Percentiles rank a stretch among this genome's conserved stretches.
Evolutionary conservation across 129 eudicot species (phyloP).

Genomic region (Artemisia annua): DNA sequence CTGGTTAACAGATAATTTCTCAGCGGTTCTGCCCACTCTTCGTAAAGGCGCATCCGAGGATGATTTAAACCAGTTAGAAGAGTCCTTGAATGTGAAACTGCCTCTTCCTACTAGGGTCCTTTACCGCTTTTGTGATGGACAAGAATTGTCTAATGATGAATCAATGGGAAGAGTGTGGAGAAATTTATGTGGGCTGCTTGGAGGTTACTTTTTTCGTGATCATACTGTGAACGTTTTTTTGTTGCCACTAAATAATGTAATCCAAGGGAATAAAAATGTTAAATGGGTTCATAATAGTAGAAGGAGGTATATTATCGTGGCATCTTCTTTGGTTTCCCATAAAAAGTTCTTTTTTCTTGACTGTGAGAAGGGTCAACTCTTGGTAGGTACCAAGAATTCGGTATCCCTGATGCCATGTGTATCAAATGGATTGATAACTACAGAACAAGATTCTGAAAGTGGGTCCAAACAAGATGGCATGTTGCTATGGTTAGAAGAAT

Average conservation of each 20-base stretch:
- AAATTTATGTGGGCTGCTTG: conserved; percentile 61
- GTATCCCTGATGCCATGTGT: conserved; percentile 76
- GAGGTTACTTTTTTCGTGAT: conserved; percentile 66
- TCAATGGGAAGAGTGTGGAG: conserved; percentile 5
- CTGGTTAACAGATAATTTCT: conserved; percentile 65
- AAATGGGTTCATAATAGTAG: conserved; percentile 21
- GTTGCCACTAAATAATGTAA: conserved; percentile 49
- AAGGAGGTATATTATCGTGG: conserved; percentile 48
- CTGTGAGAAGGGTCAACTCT: conserved; percentile 68
- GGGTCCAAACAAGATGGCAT: conserved; percentile 61
- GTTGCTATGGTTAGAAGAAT: conserved; percentile 90
- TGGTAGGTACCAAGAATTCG: conserved; percentile 74
- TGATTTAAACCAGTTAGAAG: conserved; percentile 55
- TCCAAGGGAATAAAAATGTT: conserved; percentile 38
- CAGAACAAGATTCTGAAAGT: conserved; percentile 39
- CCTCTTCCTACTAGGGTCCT: conserved; percentile 78
- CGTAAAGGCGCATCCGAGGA: conserved; percentile 76
- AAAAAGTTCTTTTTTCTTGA: conserved; percentile 68
- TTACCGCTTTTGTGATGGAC: conserved; percentile 85
- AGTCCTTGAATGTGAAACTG: conserved; percentile 54
- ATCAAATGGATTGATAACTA: conserved; percentile 47
- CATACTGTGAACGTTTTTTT: conserved; percentile 63
- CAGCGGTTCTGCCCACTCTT: conserved; percentile 61
- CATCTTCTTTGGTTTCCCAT: conserved; percentile 45
- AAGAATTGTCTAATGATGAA: conserved; percentile 31